Evolutionary conservation across 345 rosid genomes (phyloP), one percentile per base, ranked within the genome.

Genomic region (Sonneratia caseolaris): DNA sequence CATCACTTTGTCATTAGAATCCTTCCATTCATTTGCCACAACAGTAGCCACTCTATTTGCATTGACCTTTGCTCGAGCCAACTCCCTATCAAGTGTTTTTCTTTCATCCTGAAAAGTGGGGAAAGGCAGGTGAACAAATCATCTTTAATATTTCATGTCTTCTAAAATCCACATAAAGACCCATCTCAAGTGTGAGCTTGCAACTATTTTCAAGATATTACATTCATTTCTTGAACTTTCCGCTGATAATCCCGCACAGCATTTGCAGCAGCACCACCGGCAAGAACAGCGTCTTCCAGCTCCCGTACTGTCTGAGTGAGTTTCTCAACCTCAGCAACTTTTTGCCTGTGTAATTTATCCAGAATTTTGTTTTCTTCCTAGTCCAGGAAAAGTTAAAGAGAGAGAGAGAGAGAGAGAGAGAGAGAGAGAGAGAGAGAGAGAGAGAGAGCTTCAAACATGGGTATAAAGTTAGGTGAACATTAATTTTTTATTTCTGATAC

Each of bases 221-320:
- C 99, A 90, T 90, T 92, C 99, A 95, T 92, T 84, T 95, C 99
- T 82, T 90, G 99, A 75, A 95, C 93, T 85, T 90, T 94, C 78
- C 98, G 85, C 79, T 90, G 97, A 81, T 91, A 94, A 81, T 94
- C 97, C 84, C 98, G 86, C 77, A 90, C 98, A 37, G 97, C 97
- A 73, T 94, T 94, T 70, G 99, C 99, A 51, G 97, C 98, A 42
- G 96, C 98, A 77, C 97, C 98, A 70, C 97, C 98, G 66, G 98
- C 93, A 77, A 94, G 98, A 81, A 94, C 98, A 78, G 97, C 97
- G 85, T 94, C 97, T 84, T 94, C 98, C 67, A 94, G 86, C 83
- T 94, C 98, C 65, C 93, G 79, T 66, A 94, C 99, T 64, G 88
- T 92, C 82, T 95, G 99, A 61, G 92, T 90, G 76, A 95, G 92